A percentile compares a stretch with the other conserved stretches of the same genome.
phyloP scores from a whole-genome alignment of 148 eudicot species.

The Limonium bicolor region DNA sequence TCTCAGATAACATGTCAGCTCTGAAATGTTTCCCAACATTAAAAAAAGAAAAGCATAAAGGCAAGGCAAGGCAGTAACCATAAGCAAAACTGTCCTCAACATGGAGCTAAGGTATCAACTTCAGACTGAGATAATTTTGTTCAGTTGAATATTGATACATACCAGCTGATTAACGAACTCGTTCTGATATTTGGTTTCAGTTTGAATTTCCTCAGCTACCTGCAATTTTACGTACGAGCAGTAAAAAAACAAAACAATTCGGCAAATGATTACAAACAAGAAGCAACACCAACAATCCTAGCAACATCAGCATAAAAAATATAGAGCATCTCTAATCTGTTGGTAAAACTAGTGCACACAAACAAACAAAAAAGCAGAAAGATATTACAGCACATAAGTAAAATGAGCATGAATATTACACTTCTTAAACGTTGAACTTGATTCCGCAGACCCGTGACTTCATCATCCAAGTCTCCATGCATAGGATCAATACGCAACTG shows the following conservation, averaged over 20 bases:
- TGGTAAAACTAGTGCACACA: not conserved
- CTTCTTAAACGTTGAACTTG: conserved; percentile 66
- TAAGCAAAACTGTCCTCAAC: not conserved
- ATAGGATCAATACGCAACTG: conserved; percentile 79
- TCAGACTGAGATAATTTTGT: not conserved
- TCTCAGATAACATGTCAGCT: not conserved
- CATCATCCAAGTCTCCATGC: conserved; percentile 71
- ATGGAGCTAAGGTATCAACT: too few species aligned
- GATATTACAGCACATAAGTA: not conserved
- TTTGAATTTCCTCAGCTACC: conserved; percentile 71
- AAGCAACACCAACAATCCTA: not conserved
- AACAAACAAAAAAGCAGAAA: not conserved
- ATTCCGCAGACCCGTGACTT: conserved; percentile 55
- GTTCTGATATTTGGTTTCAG: conserved; percentile 70
- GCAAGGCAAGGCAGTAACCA: not conserved
- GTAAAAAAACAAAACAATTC: not conserved
- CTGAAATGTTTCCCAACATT: not conserved
- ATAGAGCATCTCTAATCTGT: not conserved
- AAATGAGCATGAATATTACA: conserved; percentile 19
- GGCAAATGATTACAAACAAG: not conserved
- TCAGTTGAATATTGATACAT: conserved; percentile 11
- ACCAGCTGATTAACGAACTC: conserved; percentile 80
- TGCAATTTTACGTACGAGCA: conserved; percentile 10
- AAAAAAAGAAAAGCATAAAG: not conserved
- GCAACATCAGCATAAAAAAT: not conserved